Conservation (phyloP, 1,284 basidiomycete species). For the Rhodotorula mucilaginosa region DNA sequence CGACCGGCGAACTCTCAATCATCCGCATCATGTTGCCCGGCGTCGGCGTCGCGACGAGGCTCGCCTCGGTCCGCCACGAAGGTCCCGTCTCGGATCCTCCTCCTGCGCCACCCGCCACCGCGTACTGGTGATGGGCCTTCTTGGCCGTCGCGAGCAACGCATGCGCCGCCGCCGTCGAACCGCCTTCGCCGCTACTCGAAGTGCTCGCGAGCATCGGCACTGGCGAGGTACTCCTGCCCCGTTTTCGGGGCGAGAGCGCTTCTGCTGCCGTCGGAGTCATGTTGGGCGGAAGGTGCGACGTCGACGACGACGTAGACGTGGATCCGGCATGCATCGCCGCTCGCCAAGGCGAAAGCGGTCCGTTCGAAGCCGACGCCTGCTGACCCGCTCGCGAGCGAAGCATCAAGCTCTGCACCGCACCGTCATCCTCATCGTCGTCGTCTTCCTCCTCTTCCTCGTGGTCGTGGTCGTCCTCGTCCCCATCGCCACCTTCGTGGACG, state of each 20-base stretch:
- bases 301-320: neutral
- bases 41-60: slow-evolving; percentile 24
- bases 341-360: slow-evolving; percentile 8
- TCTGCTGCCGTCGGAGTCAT: neutral
- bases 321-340: neutral
- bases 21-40: slow-evolving; percentile 16
- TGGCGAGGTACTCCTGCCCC: slow-evolving; percentile 20
- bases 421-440: slow-evolving; percentile 12
- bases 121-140: slow-evolving; percentile 16
- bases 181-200: slow-evolving; percentile 5
- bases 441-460: slow-evolving; percentile 5
- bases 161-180: slow-evolving; percentile 24
- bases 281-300: neutral
- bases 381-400: slow-evolving; percentile 3
- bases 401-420: slow-evolving; percentile 4
- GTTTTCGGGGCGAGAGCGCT: slow-evolving; percentile 21
- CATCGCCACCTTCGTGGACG: neutral
- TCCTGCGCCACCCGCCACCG: neutral
- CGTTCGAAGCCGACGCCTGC: neutral
- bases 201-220: slow-evolving; percentile 1
- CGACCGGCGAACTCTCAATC: slow-evolving; percentile 27
- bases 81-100: neutral
- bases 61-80: slow-evolving; percentile 11
- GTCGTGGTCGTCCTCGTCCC: neutral
- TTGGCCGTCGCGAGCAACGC: slow-evolving; percentile 29